These are phyloP conservation scores for Metschnikowia rubicola DNA, from an alignment of 805 yeast genomes.

Conservation along the genomic window DNA sequence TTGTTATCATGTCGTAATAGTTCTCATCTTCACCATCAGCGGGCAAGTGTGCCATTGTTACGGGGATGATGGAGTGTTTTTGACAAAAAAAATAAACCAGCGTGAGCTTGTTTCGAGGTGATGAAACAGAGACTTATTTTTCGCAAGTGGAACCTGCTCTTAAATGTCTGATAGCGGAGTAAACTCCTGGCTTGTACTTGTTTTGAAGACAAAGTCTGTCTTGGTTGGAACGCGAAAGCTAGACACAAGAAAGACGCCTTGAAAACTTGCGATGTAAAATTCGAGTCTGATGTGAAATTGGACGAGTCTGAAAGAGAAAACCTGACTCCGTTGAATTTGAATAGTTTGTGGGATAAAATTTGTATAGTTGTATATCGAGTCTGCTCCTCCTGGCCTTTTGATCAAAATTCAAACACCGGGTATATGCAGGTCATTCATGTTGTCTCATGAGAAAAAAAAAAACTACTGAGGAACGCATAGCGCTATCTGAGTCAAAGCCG, in stretches of 20 bases:
- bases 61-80: background rate
- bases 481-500: background rate
- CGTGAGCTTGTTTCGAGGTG: too few relatives aligned
- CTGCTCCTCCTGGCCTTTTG: background rate
- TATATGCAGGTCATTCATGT: background rate
- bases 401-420: constrained; percentile 1
- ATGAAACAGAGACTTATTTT: too few relatives aligned
- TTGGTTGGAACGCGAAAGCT: constrained; percentile 2
- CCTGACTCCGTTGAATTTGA: background rate
- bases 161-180: too few relatives aligned
- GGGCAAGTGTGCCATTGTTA: constrained; percentile 10
- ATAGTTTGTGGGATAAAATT: too few relatives aligned
- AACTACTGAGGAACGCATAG: background rate
- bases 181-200: too few relatives aligned
- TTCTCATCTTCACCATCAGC: constrained; percentile 18
- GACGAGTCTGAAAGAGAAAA: background rate
- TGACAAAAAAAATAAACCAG: background rate
- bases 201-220: too few relatives aligned
- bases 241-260: background rate
- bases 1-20: constrained; percentile 28
- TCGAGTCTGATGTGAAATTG: background rate
- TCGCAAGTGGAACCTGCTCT: too few relatives aligned
- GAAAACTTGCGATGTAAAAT: background rate
- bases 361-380: background rate
- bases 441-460: background rate